Conservation (phyloP, 352 stramenopile species). For the Globisporangium parvum region DNA sequence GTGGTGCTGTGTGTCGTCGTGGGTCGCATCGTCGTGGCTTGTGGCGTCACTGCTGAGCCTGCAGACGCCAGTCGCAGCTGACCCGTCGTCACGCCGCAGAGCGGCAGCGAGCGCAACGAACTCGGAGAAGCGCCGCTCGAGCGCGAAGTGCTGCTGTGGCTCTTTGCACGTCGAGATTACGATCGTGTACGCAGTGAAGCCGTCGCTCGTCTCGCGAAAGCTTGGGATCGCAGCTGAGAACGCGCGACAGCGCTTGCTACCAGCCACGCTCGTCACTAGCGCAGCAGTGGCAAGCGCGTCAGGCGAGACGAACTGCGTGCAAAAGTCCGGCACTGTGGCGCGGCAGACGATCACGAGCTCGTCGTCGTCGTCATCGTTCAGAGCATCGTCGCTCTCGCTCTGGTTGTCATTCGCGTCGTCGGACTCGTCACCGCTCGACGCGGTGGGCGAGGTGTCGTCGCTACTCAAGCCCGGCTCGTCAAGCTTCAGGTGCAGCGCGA, state of each 20-base stretch:
- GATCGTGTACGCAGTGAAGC: conserved; percentile 62
- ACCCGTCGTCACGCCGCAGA: conserved; percentile 19
- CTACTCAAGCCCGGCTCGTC: no score
- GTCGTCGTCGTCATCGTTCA: conserved; percentile 38
- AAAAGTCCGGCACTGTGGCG: conserved; percentile 51
- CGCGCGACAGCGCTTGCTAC: conserved; percentile 11
- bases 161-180: conserved; percentile 31
- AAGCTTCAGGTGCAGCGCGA: conserved; percentile 11
- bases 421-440: conserved; percentile 4
- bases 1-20: background rate
- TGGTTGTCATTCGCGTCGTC: conserved; percentile 11
- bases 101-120: conserved; percentile 54
- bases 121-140: conserved; percentile 75
- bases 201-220: conserved; percentile 61
- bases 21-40: conserved; percentile 1
- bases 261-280: background rate
- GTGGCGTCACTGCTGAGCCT: background rate
- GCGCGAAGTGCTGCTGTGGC: conserved; percentile 34
- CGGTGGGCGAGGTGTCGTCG: no score
- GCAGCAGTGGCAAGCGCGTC: background rate
- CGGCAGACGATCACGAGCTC: conserved; percentile 65
- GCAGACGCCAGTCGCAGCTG: background rate
- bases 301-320: conserved; percentile 40
- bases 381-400: conserved; percentile 15
- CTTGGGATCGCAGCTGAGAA: conserved; percentile 52